Evolutionary conservation across 163 green algal genomes (phyloP).

Genomic region (Chloromonas sp.): DNA sequence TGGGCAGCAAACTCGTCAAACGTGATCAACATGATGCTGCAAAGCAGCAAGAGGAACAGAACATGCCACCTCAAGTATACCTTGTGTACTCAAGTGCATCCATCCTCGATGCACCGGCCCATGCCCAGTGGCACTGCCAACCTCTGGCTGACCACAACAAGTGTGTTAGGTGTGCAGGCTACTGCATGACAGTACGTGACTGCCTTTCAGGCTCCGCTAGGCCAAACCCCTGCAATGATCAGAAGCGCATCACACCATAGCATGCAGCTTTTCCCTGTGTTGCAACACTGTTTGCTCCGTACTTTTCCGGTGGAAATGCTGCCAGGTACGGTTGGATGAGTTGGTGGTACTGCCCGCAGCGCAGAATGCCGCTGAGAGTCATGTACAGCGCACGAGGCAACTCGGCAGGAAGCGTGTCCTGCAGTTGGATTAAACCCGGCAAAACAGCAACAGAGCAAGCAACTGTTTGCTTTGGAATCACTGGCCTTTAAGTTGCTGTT

Average conservation of each 20-base stretch:
- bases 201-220: too few species aligned
- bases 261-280: background rate
- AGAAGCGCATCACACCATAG: too few species aligned
- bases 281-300: background rate
- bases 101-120: too few species aligned
- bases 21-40: background rate
- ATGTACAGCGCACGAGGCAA: slow-evolving; percentile 18
- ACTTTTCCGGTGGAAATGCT: background rate
- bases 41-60: background rate
- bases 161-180: too few species aligned
- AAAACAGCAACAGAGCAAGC: too few species aligned
- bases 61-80: background rate
- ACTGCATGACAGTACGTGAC: too few species aligned
- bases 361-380: slow-evolving; percentile 11
- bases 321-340: background rate
- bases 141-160: too few species aligned
- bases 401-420: slow-evolving; percentile 16
- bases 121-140: too few species aligned
- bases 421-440: too few species aligned
- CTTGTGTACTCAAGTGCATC: background rate
- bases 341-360: background rate
- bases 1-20: background rate
- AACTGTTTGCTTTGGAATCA: too few species aligned
- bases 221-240: too few species aligned
- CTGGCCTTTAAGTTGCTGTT: too few species aligned